Base-by-base conservation (phyloP, 164 flowering plant species). In the Kingdonia uniflora region DNA sequence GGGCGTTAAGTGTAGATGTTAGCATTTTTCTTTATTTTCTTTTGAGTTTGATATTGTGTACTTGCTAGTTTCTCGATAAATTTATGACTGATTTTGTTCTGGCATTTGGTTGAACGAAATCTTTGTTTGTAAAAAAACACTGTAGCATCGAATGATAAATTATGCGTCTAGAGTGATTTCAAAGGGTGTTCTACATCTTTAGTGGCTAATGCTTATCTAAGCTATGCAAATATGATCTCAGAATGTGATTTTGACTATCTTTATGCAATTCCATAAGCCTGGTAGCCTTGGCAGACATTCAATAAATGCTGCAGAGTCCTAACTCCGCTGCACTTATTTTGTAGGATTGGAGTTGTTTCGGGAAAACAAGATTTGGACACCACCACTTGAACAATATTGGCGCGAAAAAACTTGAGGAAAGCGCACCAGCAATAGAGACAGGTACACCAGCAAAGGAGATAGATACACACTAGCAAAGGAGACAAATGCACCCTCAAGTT, bases 301-400 rank as follows among this genome's bases (percentile, higher is more conserved):
- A 3, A 29, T 50, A 2, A 21, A 42, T 3, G 23, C 13, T 22
- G 20, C 4, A 40, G 4, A 26, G 6, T 54, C 19, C 13, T 41
- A 19, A 56, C 19, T n/a, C 21, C 12, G 19, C 39, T 11, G 17
- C 1, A 22, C 52, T 22, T 5, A 10, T 46, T 56, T 44, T 80
- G 66, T 61, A 87, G 98, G 58, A 78, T 92, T 62, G 98, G 98
- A 43, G 88, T 92, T 53, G 81, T 87, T 42, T 85, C 95, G 15
- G 96, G 98, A 25, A 92, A 84, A 60, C 90, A 17, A 84, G 87
- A 68, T 92, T 92, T 71, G 98, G 96, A n/a, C n/a, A 20, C 98
- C 88, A n/a, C 95, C 96, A 11, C 85, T 92, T 35, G 96, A 92
- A 14, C 87, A 84, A 25, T 85, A 85, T 70, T 92, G 98, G 98